Percentiles rank a stretch among this genome's conserved stretches.
Evolutionary conservation across 2,329 filamentous ascomycete genomes (phyloP).

Genomic region (Cordyceps militaris): DNA sequence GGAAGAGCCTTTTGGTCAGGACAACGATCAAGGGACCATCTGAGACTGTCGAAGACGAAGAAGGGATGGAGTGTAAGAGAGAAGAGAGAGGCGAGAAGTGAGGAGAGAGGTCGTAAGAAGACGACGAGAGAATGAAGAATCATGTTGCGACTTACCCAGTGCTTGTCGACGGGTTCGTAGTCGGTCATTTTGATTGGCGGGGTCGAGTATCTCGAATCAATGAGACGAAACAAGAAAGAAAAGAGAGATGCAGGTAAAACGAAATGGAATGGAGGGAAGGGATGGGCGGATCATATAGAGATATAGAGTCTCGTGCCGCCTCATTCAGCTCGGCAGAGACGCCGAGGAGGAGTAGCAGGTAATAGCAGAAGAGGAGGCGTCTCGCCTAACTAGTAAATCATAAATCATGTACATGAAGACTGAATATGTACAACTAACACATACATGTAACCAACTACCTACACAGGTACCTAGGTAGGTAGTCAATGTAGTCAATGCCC

Average conservation of each 20-base stretch:
- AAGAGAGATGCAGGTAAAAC: background rate
- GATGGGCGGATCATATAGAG: slow-evolving; percentile 1
- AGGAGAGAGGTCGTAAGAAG: background rate
- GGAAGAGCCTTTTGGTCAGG: background rate
- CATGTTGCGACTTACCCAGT: slow-evolving; percentile 36
- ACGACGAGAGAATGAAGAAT: background rate
- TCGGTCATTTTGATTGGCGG: background rate
- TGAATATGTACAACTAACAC: too few species aligned
- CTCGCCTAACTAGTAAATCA: too few species aligned
- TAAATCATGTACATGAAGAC: too few species aligned
- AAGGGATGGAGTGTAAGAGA: slow-evolving; percentile 11
- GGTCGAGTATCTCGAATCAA: background rate
- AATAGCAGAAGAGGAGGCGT: too few species aligned
- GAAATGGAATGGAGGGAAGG: background rate
- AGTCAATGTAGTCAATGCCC: too few species aligned
- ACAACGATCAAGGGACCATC: background rate
- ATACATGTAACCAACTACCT: too few species aligned
- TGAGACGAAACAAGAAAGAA: background rate
- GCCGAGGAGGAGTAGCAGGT: background rate
- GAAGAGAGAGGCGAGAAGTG: background rate
- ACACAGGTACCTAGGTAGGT: too few species aligned
- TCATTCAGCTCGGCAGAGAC: slow-evolving; percentile 1
- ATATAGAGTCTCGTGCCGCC: slow-evolving; percentile 2
- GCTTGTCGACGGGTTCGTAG: slow-evolving; percentile 31
- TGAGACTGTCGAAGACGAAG: background rate